phyloP scores from a whole-genome alignment of 306 rosid genomes.

The Quercus gilva region DNA sequence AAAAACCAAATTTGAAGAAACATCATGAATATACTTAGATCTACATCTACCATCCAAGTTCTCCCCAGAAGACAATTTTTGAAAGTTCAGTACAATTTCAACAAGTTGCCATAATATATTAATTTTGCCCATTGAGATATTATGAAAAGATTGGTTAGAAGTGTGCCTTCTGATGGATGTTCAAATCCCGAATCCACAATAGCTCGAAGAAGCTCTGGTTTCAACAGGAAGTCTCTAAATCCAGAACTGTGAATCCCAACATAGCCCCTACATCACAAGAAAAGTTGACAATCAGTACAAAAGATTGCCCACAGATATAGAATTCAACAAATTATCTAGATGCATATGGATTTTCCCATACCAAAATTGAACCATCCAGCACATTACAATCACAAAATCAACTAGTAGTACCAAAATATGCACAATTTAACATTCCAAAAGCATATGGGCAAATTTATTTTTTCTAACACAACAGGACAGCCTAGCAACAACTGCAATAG shows the following conservation, averaged over 20 bases:
- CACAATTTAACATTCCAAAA: not conserved
- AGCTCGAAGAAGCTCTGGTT: slow-evolving; percentile 81
- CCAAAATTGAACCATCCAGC: not conserved
- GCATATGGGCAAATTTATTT: not conserved
- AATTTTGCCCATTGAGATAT: too few species aligned
- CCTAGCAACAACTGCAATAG: not conserved
- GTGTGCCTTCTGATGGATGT: slow-evolving; percentile 86
- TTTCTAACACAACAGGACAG: not conserved
- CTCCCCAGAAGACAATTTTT: not conserved
- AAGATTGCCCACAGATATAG: not conserved
- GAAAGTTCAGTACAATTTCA: not conserved
- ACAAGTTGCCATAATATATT: not conserved
- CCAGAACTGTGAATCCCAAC: slow-evolving; percentile 86
- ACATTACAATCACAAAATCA: not conserved
- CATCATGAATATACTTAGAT: not conserved
- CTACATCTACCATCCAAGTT: not conserved
- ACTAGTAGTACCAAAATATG: not conserved
- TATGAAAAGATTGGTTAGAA: slow-evolving; percentile 3
- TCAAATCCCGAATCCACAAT: slow-evolving; percentile 82
- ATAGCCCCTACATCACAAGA: slow-evolving; percentile 57
- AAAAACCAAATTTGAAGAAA: not conserved
- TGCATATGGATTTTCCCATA: not conserved
- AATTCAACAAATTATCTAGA: not conserved
- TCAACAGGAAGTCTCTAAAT: slow-evolving; percentile 76
- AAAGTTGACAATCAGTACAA: not conserved